These are phyloP conservation scores for Solanum neorickii DNA, from an alignment of 257 asterid species.

Conservation along the genomic window DNA sequence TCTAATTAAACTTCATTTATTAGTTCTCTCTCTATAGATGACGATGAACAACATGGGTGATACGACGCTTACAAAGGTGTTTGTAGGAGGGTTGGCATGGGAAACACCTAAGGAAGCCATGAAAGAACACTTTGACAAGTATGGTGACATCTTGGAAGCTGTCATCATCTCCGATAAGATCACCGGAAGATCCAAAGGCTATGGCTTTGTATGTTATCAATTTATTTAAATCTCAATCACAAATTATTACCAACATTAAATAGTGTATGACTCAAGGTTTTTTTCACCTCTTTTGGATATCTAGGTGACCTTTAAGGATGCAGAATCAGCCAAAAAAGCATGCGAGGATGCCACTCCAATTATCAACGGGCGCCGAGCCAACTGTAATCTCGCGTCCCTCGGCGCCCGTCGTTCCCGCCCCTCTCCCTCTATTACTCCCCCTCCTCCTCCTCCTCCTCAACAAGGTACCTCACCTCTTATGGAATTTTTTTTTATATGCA, in stretches of 20 bases:
- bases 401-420: slow-evolving; percentile 78
- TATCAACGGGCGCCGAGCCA: slow-evolving; percentile 94
- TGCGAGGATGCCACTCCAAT: slow-evolving; percentile 76
- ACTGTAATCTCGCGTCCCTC: slow-evolving; percentile 87
- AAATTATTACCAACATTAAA: no score
- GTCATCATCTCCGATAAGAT: slow-evolving; percentile 87
- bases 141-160: slow-evolving; percentile 85
- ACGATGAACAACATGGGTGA: slow-evolving; percentile 1
- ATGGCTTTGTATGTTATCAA: slow-evolving; percentile 69
- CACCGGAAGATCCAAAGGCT: slow-evolving; percentile 98
- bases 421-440: slow-evolving; percentile 25
- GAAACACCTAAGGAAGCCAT: slow-evolving; percentile 80
- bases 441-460: slow-evolving; percentile 39
- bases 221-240: neutral
- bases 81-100: slow-evolving; percentile 96
- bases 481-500: neutral
- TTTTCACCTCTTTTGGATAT: neutral
- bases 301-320: slow-evolving; percentile 82
- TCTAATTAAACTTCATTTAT: neutral
- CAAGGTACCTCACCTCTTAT: slow-evolving; percentile 21
- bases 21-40: neutral
- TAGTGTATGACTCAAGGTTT: neutral
- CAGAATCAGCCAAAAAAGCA: slow-evolving; percentile 81
- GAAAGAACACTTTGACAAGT: slow-evolving; percentile 65
- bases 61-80: slow-evolving; percentile 72